Evolutionary conservation across 108 stramenopile genomes (phyloP).

Genomic region (Pelagomonas calceolata): DNA sequence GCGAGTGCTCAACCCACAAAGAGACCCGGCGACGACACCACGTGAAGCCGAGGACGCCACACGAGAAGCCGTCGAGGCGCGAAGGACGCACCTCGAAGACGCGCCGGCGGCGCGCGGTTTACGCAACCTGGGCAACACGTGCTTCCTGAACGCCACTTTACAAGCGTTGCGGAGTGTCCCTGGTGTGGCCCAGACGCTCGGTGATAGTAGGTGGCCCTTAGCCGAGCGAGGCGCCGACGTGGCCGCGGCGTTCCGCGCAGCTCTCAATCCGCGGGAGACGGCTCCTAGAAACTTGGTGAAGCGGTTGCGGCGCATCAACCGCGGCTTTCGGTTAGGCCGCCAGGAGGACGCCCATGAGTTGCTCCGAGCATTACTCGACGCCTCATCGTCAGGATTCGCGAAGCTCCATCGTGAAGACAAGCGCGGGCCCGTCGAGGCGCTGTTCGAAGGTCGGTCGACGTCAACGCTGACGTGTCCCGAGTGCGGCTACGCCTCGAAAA

Average conservation of each 20-base stretch:
- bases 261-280: constrained; percentile 31
- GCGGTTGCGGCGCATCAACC: constrained; percentile 50
- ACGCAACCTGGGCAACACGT: constrained; percentile 86
- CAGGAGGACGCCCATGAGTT: constrained; percentile 98
- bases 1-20: no score
- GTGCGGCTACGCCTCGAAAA: constrained; percentile 72
- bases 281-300: constrained; percentile 57
- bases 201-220: constrained; percentile 2
- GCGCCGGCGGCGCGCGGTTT: no score
- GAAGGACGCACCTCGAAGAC: no score
- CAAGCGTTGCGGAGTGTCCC: constrained; percentile 81
- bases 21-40: no score
- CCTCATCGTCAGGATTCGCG: constrained; percentile 61
- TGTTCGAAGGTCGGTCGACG: constrained; percentile 86
- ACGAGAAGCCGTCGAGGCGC: no score
- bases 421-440: constrained; percentile 73
- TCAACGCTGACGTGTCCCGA: constrained; percentile 66
- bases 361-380: constrained; percentile 79
- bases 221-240: constrained; percentile 28
- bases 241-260: constrained; percentile 21
- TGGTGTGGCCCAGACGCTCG: constrained; percentile 64
- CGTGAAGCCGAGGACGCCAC: no score
- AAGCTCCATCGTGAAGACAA: constrained; percentile 37
- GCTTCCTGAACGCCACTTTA: constrained; percentile 84
- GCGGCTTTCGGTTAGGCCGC: constrained; percentile 73